Conservation (phyloP, 2,329 filamentous ascomycete species). For the Alternaria brassicae region DNA sequence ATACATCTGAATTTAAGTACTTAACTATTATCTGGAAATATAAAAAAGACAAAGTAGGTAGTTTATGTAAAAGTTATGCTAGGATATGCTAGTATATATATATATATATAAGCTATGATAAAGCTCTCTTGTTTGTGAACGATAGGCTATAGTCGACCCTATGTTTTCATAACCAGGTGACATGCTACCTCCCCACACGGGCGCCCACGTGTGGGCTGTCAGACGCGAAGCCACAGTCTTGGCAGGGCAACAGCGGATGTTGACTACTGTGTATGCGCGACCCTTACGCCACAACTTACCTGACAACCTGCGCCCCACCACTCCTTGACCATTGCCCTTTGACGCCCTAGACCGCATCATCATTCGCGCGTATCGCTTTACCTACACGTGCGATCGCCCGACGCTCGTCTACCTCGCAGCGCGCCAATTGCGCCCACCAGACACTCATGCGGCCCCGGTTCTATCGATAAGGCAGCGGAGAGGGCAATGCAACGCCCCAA, state of each 20-base stretch:
- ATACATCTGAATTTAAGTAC: no score
- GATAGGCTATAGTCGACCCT: no score
- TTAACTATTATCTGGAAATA: no score
- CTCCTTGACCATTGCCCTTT: background rate
- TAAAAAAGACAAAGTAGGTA: no score
- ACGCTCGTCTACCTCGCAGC: conserved; percentile 11
- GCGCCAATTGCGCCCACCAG: conserved; percentile 24
- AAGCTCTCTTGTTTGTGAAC: no score
- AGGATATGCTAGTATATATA: no score
- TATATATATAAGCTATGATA: no score
- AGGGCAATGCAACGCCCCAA: conserved; percentile 56
- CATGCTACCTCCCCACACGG: no score
- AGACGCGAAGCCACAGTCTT: conserved; percentile 1
- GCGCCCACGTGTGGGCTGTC: background rate
- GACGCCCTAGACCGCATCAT: background rate
- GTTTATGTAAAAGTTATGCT: no score
- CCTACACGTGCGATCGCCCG: background rate
- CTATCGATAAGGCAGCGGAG: conserved; percentile 33
- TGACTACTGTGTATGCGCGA: background rate
- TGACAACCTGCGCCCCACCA: conserved; percentile 5
- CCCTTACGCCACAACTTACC: background rate
- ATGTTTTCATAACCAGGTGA: no score
- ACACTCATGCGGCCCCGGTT: conserved; percentile 26
- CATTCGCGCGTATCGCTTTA: conserved; percentile 2
- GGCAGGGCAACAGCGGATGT: background rate